Percentiles rank a stretch among this genome's conserved stretches.
phyloP scores from a whole-genome alignment of 768 basidiomycete genomes.

The Tulasnella sp. region DNA sequence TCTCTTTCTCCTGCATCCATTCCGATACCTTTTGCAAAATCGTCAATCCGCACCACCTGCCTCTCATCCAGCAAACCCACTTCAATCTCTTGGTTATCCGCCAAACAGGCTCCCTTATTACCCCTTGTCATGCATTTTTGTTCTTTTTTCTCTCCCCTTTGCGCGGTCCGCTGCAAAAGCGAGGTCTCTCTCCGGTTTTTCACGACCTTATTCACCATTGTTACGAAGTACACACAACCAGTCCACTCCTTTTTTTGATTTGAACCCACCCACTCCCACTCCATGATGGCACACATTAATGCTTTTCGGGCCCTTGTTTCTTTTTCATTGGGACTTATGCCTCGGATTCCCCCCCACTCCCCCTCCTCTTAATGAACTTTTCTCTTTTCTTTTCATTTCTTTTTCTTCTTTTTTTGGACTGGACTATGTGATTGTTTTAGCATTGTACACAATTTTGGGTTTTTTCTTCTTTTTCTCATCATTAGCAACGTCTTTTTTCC shows the following conservation, averaged over 20 bases:
- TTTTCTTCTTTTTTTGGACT: conserved; percentile 1
- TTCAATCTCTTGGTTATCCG: background rate
- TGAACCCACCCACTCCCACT: background rate
- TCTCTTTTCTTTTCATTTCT: background rate
- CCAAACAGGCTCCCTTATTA: background rate
- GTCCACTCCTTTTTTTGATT: background rate
- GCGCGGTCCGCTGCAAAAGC: background rate
- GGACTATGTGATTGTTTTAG: background rate
- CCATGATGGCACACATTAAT: background rate
- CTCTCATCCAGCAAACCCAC: background rate
- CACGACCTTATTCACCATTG: background rate
- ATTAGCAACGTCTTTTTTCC: background rate
- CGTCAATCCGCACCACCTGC: background rate
- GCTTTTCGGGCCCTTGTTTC: background rate
- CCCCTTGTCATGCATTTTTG: background rate
- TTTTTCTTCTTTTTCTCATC: background rate
- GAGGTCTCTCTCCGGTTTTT: background rate
- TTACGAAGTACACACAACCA: background rate
- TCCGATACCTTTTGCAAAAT: background rate
- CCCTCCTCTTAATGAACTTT: background rate
- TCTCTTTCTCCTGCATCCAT: background rate
- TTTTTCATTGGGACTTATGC: background rate
- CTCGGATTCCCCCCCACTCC: background rate
- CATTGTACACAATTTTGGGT: background rate
- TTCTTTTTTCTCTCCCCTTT: background rate